Evolutionary conservation across 805 yeast species (phyloP).

Genomic region (Wickerhamiella domercqiae): DNA sequence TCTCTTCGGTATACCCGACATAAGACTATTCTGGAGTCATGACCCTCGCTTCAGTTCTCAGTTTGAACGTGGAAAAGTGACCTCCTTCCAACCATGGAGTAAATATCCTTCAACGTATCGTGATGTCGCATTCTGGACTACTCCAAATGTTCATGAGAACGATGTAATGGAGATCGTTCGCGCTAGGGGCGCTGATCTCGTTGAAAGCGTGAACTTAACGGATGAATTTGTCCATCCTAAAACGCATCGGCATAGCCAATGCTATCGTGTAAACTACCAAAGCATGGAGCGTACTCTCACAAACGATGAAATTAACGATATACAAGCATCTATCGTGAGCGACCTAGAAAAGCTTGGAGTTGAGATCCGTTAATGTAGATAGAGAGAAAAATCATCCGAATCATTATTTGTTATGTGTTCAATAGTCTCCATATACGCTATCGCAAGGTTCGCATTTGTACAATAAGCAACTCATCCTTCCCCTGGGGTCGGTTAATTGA

Average conservation of each 20-base stretch:
- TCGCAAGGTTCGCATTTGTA: no score
- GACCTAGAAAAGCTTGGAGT: slow-evolving; percentile 43
- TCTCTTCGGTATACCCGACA: slow-evolving; percentile 88
- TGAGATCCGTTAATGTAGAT: slow-evolving; percentile 31
- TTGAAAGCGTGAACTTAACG: slow-evolving; percentile 63
- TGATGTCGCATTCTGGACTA: slow-evolving; percentile 88
- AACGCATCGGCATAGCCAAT: slow-evolving; percentile 57
- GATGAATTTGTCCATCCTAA: slow-evolving; percentile 83
- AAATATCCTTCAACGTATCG: slow-evolving; percentile 76
- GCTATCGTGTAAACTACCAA: slow-evolving; percentile 85
- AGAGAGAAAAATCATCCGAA: background rate
- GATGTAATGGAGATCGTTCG: slow-evolving; percentile 91
- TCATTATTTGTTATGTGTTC: background rate
- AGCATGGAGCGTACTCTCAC: slow-evolving; percentile 90
- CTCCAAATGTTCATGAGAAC: slow-evolving; percentile 49
- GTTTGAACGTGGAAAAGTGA: slow-evolving; percentile 48
- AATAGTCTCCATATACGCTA: background rate
- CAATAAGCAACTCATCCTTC: no score
- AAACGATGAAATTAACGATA: slow-evolving; percentile 62
- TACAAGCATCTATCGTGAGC: slow-evolving; percentile 51
- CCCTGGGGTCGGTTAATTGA: no score
- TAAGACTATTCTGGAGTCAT: slow-evolving; percentile 77
- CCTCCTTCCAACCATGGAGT: slow-evolving; percentile 73
- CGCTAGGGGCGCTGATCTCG: slow-evolving; percentile 64
- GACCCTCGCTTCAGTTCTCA: slow-evolving; percentile 68